Conservation (phyloP, 768 basidiomycete genomes). For the Scleroderma citrinum region DNA sequence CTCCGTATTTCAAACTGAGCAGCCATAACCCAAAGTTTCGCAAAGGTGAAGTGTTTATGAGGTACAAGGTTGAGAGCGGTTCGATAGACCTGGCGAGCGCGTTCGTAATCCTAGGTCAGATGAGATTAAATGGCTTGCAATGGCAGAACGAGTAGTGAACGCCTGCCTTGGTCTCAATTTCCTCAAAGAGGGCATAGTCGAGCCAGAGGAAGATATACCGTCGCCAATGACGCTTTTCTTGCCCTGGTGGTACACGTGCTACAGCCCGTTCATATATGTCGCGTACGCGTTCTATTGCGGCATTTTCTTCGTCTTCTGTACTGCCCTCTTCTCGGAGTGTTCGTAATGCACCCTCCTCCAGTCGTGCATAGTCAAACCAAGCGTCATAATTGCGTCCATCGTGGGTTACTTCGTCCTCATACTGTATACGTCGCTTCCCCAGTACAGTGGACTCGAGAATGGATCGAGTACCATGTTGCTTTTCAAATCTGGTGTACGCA, state of each 20-base stretch:
- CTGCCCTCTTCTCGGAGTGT: slow-evolving; percentile 73
- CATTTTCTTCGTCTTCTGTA: slow-evolving; percentile 62
- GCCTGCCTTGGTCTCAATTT: slow-evolving; percentile 85
- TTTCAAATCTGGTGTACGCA: slow-evolving; percentile 95
- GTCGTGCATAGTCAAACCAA: slow-evolving; percentile 94
- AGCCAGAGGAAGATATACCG: slow-evolving; percentile 91
- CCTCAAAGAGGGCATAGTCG: slow-evolving; percentile 94
- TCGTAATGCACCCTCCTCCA: slow-evolving; percentile 84
- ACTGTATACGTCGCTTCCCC: slow-evolving; percentile 96
- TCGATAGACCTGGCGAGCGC: slow-evolving; percentile 88
- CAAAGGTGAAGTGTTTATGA: slow-evolving; percentile 95
- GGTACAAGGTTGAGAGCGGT: slow-evolving; percentile 86
- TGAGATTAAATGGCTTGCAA: slow-evolving; percentile 1
- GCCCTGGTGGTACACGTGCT: slow-evolving; percentile 90
- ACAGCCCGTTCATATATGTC: slow-evolving; percentile 97
- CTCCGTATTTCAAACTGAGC: slow-evolving; percentile 89
- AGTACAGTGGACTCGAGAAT: slow-evolving; percentile 91
- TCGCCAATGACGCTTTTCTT: slow-evolving; percentile 89
- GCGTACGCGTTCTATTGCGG: slow-evolving; percentile 60
- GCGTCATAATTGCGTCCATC: slow-evolving; percentile 95
- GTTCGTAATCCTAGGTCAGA: slow-evolving; percentile 61
- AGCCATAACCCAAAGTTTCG: slow-evolving; percentile 92
- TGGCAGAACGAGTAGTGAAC: not conserved
- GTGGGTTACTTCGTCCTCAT: slow-evolving; percentile 91
- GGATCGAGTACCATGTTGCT: slow-evolving; percentile 87